phyloP scores from a whole-genome alignment of 2,329 filamentous ascomycete species.

The Aspergillus novofumigatus region DNA sequence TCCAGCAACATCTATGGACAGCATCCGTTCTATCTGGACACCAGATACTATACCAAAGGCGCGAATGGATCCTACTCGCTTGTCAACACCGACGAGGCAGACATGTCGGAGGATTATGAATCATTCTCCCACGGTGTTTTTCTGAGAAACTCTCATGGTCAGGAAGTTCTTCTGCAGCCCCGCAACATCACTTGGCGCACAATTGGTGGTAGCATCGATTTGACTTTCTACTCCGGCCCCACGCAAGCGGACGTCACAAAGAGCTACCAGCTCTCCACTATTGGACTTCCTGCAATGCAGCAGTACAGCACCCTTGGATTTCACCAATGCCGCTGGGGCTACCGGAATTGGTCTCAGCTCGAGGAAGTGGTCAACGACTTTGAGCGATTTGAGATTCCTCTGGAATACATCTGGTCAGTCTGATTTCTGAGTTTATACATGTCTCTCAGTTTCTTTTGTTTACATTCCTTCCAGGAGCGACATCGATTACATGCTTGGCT shows the following conservation, averaged over 20 bases:
- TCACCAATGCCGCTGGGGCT: slow-evolving; percentile 82
- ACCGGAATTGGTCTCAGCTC: slow-evolving; percentile 66
- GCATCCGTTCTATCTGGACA: slow-evolving; percentile 77
- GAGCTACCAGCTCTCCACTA: slow-evolving; percentile 63
- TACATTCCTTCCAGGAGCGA: slow-evolving; percentile 27
- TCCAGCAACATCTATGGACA: slow-evolving; percentile 65
- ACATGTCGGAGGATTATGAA: slow-evolving; percentile 53
- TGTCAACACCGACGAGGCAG: slow-evolving; percentile 50
- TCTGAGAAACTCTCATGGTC: slow-evolving; percentile 69
- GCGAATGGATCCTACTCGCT: slow-evolving; percentile 49
- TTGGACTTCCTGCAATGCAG: slow-evolving; percentile 72
- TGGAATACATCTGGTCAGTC: slow-evolving; percentile 47
- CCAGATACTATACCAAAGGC: slow-evolving; percentile 64
- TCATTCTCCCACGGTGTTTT: slow-evolving; percentile 74
- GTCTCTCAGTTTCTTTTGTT: not conserved
- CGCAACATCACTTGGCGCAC: slow-evolving; percentile 68
- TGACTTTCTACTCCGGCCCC: slow-evolving; percentile 75
- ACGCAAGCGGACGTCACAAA: slow-evolving; percentile 64
- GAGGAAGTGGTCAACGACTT: slow-evolving; percentile 55
- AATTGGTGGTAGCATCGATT: slow-evolving; percentile 70
- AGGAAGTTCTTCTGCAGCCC: slow-evolving; percentile 64
- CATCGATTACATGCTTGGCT: slow-evolving; percentile 58
- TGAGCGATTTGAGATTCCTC: slow-evolving; percentile 52
- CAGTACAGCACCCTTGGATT: slow-evolving; percentile 78
- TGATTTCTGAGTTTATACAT: not conserved